Evolutionary conservation across 805 yeast genomes (phyloP), one percentile per base, ranked within the genome.

Genomic region (Zygosaccharomyces lentus): DNA sequence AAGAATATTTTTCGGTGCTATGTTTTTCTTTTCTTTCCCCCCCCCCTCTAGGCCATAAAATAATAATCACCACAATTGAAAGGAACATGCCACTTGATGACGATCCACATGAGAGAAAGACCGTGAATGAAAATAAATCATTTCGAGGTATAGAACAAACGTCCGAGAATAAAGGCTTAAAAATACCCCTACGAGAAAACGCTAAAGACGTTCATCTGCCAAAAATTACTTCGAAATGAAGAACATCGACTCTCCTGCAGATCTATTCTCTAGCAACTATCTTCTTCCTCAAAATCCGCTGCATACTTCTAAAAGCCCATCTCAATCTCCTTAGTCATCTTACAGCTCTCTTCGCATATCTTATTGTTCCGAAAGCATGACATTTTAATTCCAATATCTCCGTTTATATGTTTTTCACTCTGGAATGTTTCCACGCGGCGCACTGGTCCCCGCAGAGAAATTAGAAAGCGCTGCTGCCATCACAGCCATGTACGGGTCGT

Each of bases 361-460:
- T 13, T 26, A 19, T 9, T 23, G n/a, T n/a, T 38, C 29, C 21
- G 9, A 25, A 8, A 13, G 25, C 21, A 19, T 21, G 13, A 10
- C 9, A 13, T 3, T 29, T 24, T 29, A 6, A n/a, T 21, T 23
- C 21, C 6, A 19, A 19, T 24, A 25, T 15, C 32, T 23, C 41
- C 41, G 3, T 37, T 37, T 37, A 37, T 37, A 37, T 37, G 21
- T 36, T 36, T 36, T 36, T 36, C 19, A 16, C 24, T 29, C 41
- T 32, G 5, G 21, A 19, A 19, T 19, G 21, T 5, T 19, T 19
- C 21, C 5, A 5, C 21, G 21, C 5, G 21, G 21, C 21, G 21
- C 21, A 19, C 3, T 5, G 5, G 5, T 19, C 5, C 21, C 21
- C 5, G 21, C 21, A 19, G 21, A 19, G 5, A 19, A 19, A 19